These are phyloP conservation scores for Platanthera guangdongensis DNA, from an alignment of 106 monocot species.

Conservation along the genomic window DNA sequence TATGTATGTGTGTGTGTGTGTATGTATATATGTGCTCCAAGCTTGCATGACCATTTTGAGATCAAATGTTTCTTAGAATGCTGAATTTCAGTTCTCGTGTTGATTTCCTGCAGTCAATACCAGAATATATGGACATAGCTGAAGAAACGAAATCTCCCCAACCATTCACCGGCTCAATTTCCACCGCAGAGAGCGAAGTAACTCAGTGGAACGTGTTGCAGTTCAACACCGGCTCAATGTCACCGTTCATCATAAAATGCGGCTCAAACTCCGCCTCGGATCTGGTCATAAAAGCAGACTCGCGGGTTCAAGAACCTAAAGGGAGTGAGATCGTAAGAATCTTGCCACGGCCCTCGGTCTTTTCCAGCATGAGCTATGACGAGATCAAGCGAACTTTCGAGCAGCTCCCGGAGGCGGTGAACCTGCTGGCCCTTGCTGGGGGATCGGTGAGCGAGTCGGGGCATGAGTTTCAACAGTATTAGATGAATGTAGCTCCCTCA, in stretches of 20 bases:
- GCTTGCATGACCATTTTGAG: too few species aligned
- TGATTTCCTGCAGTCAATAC: constrained; percentile 53
- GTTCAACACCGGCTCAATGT: constrained; percentile 89
- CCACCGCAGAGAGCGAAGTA: constrained; percentile 47
- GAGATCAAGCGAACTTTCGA: constrained; percentile 72
- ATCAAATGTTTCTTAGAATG: not conserved
- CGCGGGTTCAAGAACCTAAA: constrained; percentile 68
- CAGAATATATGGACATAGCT: constrained; percentile 28
- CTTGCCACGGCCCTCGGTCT: constrained; percentile 57
- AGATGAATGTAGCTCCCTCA: too few species aligned
- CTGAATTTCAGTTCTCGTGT: not conserved
- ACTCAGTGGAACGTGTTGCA: constrained; percentile 94
- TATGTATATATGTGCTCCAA: too few species aligned
- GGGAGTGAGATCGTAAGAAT: constrained; percentile 77
- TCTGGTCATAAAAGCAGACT: constrained; percentile 86
- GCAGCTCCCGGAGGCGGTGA: constrained; percentile 82
- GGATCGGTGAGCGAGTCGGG: too few species aligned
- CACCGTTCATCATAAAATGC: constrained; percentile 93
- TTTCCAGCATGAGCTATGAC: constrained; percentile 74
- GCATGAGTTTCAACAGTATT: too few species aligned
- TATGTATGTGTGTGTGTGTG: too few species aligned
- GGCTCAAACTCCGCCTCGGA: constrained; percentile 81
- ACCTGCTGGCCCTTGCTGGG: constrained; percentile 37
- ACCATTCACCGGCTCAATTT: constrained; percentile 22
- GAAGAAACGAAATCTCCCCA: constrained; percentile 31